phyloP scores from a whole-genome alignment of 2,329 filamentous ascomycete genomes.

The Cadophora sp. region DNA sequence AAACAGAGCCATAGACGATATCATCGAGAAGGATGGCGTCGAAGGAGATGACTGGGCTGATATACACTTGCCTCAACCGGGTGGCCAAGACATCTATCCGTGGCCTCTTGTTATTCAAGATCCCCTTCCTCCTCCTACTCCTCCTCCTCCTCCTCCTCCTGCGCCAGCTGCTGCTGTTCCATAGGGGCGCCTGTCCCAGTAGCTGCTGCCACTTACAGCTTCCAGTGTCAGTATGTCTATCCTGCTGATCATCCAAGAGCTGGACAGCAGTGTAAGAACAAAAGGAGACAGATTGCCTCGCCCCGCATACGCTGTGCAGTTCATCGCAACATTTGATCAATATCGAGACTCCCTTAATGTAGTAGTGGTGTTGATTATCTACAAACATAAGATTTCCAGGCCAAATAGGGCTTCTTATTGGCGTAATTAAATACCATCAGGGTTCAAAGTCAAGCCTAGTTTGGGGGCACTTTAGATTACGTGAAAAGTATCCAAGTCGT shows the following conservation, averaged over 20 bases:
- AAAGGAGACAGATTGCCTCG: background rate
- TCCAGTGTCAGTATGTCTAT: background rate
- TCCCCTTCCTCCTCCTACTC: background rate
- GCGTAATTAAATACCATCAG: too few species aligned
- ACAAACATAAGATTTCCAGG: too few species aligned
- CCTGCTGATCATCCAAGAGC: background rate
- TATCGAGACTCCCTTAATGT: too few species aligned
- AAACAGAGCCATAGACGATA: background rate
- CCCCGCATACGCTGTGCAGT: conserved; percentile 1
- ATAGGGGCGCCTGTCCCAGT: background rate
- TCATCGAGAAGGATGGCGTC: background rate
- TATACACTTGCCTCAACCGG: background rate
- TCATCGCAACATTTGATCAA: background rate
- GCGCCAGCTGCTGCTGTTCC: background rate
- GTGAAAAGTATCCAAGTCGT: too few species aligned
- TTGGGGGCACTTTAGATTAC: too few species aligned
- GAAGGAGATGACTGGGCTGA: conserved; percentile 3
- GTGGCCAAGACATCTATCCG: too few species aligned
- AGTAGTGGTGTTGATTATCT: too few species aligned
- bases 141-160: background rate
- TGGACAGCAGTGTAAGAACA: background rate
- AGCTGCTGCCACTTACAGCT: background rate
- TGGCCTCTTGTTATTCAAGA: too few species aligned
- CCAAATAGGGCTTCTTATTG: too few species aligned
- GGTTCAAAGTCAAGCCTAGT: too few species aligned